phyloP scores from a whole-genome alignment of 2,329 filamentous ascomycete genomes.

The Trichoderma arundinaceum region DNA sequence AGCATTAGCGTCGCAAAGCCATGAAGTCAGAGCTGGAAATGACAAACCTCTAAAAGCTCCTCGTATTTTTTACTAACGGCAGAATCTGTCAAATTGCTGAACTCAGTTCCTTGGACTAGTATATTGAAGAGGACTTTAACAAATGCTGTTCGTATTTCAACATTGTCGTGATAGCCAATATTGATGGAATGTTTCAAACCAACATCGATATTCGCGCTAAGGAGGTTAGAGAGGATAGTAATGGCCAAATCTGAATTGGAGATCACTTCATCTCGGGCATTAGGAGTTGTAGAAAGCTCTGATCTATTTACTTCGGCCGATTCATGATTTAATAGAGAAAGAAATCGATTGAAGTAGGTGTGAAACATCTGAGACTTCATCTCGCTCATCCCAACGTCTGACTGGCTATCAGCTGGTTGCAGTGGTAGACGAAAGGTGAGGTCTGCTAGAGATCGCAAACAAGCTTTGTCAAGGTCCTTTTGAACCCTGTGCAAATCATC shows the following conservation, averaged over 20 bases:
- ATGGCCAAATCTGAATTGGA: slow-evolving; percentile 68
- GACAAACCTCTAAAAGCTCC: slow-evolving; percentile 60
- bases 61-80: slow-evolving; percentile 73
- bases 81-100: slow-evolving; percentile 69
- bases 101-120: slow-evolving; percentile 72
- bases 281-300: slow-evolving; percentile 42
- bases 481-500: slow-evolving; percentile 66
- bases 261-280: slow-evolving; percentile 58
- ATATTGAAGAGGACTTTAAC: slow-evolving; percentile 74
- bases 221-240: slow-evolving; percentile 69
- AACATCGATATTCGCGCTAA: slow-evolving; percentile 74
- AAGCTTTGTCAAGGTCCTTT: slow-evolving; percentile 69
- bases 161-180: slow-evolving; percentile 73
- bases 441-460: slow-evolving; percentile 67
- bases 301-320: slow-evolving; percentile 47
- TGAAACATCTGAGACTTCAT: slow-evolving; percentile 75
- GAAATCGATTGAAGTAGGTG: slow-evolving; percentile 72
- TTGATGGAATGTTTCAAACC: slow-evolving; percentile 72
- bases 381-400: slow-evolving; percentile 69
- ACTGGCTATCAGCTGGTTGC: slow-evolving; percentile 68
- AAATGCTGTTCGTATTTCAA: slow-evolving; percentile 72
- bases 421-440: slow-evolving; percentile 70
- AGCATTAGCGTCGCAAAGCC: slow-evolving; percentile 1
- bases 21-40: neutral
- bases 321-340: slow-evolving; percentile 68